Conservation (phyloP, 345 rosid species). For the Heritiera fomes region DNA sequence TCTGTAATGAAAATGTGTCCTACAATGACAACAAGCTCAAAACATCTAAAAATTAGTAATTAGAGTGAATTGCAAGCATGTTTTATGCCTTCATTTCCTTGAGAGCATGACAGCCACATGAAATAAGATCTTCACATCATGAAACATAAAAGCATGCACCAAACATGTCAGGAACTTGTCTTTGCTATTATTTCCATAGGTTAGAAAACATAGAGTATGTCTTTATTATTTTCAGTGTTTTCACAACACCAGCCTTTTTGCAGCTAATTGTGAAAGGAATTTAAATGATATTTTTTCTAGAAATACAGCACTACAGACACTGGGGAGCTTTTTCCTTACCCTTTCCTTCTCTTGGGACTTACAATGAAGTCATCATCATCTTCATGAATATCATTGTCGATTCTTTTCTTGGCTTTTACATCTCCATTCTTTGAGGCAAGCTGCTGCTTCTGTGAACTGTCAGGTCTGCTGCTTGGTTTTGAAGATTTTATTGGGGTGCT, state of each 20-base stretch:
- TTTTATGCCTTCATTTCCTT: not conserved
- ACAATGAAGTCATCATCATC: conserved; percentile 41
- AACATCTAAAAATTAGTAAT: not conserved
- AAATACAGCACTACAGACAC: conserved; percentile 19
- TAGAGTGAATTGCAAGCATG: not conserved
- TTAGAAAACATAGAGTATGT: conserved; percentile 34
- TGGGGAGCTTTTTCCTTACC: conserved; percentile 35
- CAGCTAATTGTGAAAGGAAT: conserved; percentile 21
- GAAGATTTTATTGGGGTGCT: conserved; percentile 68
- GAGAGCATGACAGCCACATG: not conserved
- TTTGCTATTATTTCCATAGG: conserved; percentile 29
- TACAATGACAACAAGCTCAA: not conserved
- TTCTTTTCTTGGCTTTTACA: conserved; percentile 63
- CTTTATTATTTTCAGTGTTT: conserved; percentile 22
- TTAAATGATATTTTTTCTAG: conserved; percentile 29
- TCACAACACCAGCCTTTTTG: conserved; percentile 12
- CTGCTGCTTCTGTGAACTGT: conserved; percentile 62
- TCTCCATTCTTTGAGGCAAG: conserved; percentile 59
- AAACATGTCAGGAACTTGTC: conserved; percentile 22
- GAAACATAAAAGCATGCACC: not conserved
- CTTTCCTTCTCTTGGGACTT: conserved; percentile 75
- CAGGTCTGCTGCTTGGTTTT: conserved; percentile 51
- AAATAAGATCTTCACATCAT: conserved; percentile 9
- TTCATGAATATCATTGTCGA: conserved; percentile 43
- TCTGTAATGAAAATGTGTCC: not conserved